These are phyloP conservation scores for Sugiyamaella chiloensis DNA, from an alignment of 805 yeast genomes.

Conservation along the genomic window DNA sequence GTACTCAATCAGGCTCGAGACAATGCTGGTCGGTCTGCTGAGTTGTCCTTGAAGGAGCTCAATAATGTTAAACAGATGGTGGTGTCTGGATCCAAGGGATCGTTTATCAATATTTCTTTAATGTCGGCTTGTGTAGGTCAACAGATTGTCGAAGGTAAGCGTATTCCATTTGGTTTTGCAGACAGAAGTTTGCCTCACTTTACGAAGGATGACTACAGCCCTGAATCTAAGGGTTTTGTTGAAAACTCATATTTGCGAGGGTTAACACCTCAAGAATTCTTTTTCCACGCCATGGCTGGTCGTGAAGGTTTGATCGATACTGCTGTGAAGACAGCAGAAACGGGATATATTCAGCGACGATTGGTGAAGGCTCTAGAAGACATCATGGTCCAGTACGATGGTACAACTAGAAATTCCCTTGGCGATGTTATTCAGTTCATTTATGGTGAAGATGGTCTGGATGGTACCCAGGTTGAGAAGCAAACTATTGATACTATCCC, in stretches of 20 bases:
- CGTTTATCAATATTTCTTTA: conserved; percentile 96
- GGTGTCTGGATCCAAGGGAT: conserved; percentile 98
- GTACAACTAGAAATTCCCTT: conserved; percentile 94
- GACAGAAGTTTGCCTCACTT: conserved; percentile 97
- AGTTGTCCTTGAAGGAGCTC: conserved; percentile 87
- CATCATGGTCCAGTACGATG: conserved; percentile 97
- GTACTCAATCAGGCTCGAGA: conserved; percentile 97
- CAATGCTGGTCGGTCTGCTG: conserved; percentile 98
- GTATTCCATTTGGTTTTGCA: conserved; percentile 95
- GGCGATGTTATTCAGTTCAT: conserved; percentile 96
- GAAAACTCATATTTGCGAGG: conserved; percentile 97
- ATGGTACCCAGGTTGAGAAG: conserved; percentile 96
- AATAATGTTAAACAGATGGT: conserved; percentile 99
- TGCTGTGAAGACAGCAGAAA: conserved; percentile 98
- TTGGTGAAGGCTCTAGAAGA: conserved; percentile 94
- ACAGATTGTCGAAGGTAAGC: conserved; percentile 99
- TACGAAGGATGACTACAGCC: conserved; percentile 97
- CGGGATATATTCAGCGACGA: conserved; percentile 98
- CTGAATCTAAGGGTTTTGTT: conserved; percentile 97
- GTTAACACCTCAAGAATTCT: conserved; percentile 96
- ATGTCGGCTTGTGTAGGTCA: conserved; percentile 99
- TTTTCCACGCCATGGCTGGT: conserved; percentile 99
- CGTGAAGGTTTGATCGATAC: conserved; percentile 99
- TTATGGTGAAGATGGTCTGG: conserved; percentile 99
- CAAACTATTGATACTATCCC: conserved; percentile 95